Evolutionary conservation across 2,329 filamentous ascomycete species (phyloP).

Genomic region (Verticillium nonalfalfae): DNA sequence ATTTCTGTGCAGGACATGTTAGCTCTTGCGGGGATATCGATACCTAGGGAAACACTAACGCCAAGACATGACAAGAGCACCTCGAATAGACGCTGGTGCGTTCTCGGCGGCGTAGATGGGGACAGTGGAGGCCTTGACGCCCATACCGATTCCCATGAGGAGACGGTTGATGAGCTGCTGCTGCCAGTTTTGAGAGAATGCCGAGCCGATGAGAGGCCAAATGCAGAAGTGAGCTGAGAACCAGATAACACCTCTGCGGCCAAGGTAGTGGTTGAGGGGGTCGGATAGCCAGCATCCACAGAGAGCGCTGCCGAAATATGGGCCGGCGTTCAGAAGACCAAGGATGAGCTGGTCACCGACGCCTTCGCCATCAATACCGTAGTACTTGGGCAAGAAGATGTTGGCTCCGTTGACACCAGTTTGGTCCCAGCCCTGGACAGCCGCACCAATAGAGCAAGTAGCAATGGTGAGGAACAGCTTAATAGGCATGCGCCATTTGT

Average conservation of each 20-base stretch:
- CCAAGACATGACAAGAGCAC: slow-evolving; percentile 79
- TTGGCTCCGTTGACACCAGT: slow-evolving; percentile 60
- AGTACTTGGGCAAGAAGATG: slow-evolving; percentile 47
- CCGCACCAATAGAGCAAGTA: slow-evolving; percentile 62
- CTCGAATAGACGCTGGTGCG: slow-evolving; percentile 60
- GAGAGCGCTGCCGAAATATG: slow-evolving; percentile 40
- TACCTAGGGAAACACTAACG: slow-evolving; percentile 15
- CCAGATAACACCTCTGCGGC: slow-evolving; percentile 62
- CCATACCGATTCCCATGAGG: slow-evolving; percentile 63
- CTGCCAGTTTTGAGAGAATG: slow-evolving; percentile 59
- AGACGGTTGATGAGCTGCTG: slow-evolving; percentile 62
- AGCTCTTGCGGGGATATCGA: background rate
- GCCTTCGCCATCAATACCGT: slow-evolving; percentile 27
- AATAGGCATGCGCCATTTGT: slow-evolving; percentile 61
- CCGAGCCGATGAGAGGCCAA: slow-evolving; percentile 55
- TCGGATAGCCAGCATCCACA: slow-evolving; percentile 62
- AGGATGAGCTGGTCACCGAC: slow-evolving; percentile 39
- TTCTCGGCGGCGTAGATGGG: slow-evolving; percentile 74
- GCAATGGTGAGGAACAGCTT: slow-evolving; percentile 61
- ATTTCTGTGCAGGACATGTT: slow-evolving; percentile 37
- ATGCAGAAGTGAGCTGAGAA: slow-evolving; percentile 55
- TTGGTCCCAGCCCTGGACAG: slow-evolving; percentile 66
- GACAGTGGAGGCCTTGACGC: slow-evolving; percentile 57
- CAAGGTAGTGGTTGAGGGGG: slow-evolving; percentile 57
- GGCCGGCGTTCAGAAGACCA: slow-evolving; percentile 59